Conservation (phyloP, 2,329 filamentous ascomycete species). For the Colletotrichum orbiculare region DNA sequence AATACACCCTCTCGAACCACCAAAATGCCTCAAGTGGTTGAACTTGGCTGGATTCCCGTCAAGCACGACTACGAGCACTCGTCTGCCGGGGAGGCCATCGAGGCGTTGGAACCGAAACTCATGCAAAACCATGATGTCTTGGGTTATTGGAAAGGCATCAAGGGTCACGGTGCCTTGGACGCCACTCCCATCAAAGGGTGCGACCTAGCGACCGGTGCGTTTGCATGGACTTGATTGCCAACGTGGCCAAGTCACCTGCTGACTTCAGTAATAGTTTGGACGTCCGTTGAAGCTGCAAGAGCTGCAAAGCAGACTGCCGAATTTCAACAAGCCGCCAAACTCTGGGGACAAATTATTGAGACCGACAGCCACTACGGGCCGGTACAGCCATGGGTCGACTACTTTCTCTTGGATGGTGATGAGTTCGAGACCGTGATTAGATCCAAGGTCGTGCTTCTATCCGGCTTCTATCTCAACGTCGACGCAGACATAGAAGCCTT, state of each 20-base stretch:
- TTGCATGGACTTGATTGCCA: too few species aligned
- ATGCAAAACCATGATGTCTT: neutral
- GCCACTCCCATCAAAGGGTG: neutral
- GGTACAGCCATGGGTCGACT: neutral
- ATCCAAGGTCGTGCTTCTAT: neutral
- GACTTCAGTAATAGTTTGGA: neutral
- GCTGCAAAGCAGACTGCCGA: neutral
- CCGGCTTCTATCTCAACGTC: neutral
- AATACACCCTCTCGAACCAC: neutral
- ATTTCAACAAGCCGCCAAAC: neutral
- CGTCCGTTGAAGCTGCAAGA: slow-evolving; percentile 5
- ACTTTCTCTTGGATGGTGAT: neutral
- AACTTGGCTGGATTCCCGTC: slow-evolving; percentile 17
- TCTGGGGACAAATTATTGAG: slow-evolving; percentile 3
- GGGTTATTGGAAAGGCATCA: slow-evolving; percentile 8
- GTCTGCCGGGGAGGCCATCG: neutral
- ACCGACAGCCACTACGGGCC: neutral
- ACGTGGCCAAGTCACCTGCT: neutral
- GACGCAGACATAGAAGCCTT: neutral
- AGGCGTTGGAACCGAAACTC: neutral
- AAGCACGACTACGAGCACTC: neutral
- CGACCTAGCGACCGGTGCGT: neutral
- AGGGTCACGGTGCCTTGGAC: neutral
- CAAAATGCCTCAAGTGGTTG: slow-evolving; percentile 9
- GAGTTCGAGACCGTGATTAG: neutral